Percentiles rank a stretch among this genome's conserved stretches.
These are phyloP conservation scores for Talaromyces stipitatus DNA, from an alignment of 495 filamentous ascomycete genomes.

Conservation along the genomic window DNA sequence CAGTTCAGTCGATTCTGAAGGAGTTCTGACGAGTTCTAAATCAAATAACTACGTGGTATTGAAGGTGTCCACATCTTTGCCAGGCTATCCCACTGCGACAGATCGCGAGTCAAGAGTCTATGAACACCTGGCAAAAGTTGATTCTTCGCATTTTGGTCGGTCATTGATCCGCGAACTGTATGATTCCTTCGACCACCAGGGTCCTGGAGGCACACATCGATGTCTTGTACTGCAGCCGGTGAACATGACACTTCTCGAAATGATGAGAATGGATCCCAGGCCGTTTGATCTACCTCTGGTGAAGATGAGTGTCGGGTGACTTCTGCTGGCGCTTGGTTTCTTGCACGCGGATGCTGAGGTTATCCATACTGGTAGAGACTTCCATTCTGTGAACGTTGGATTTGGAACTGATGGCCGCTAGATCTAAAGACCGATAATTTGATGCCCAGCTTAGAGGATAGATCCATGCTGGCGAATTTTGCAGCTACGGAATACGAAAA, in stretches of 20 bases:
- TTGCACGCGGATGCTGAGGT: constrained; percentile 32
- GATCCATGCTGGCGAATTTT: constrained; percentile 21
- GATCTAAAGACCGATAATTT: constrained; percentile 24
- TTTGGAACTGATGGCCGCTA: constrained; percentile 7
- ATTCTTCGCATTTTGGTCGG: constrained; percentile 27
- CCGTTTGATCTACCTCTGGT: constrained; percentile 22
- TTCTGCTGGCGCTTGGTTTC: constrained; percentile 34
- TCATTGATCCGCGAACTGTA: constrained; percentile 26
- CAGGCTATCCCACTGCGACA: constrained; percentile 13
- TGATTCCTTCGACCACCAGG: constrained; percentile 31
- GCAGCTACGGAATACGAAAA: constrained; percentile 13
- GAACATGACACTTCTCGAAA: constrained; percentile 22
- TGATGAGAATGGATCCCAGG: constrained; percentile 21
- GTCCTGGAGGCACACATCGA: constrained; percentile 30
- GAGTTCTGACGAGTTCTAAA: constrained; percentile 5
- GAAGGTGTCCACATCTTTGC: constrained; percentile 17
- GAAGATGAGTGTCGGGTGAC: constrained; percentile 19
- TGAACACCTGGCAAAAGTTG: constrained; percentile 20
- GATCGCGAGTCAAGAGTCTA: constrained; percentile 33
- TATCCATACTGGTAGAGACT: constrained; percentile 34
- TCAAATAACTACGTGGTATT: constrained; percentile 13
- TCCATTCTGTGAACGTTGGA: background rate
- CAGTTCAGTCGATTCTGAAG: background rate
- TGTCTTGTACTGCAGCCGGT: constrained; percentile 39
- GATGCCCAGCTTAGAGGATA: constrained; percentile 22